A percentile compares a stretch with the other conserved stretches of the same genome.
Conservation (phyloP, 768 basidiomycete species). For the Amanita muscaria region DNA sequence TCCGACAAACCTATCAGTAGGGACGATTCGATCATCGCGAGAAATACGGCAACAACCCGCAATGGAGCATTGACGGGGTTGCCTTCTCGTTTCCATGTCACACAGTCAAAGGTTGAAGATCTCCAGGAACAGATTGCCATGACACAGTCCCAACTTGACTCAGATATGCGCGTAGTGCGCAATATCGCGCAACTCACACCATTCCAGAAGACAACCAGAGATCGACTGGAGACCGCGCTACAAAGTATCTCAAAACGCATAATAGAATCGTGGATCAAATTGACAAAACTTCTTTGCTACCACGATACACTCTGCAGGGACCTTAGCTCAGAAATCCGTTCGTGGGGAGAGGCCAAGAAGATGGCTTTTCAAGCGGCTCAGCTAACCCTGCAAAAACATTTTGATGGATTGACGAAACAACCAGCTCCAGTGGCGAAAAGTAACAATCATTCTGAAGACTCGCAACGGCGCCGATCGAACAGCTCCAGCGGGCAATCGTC, state of each 20-base stretch:
- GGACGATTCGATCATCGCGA: conserved; percentile 9
- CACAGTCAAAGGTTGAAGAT: conserved; percentile 53
- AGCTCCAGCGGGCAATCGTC: conserved; percentile 31
- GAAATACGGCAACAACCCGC: conserved; percentile 14
- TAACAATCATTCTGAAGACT: conserved; percentile 12
- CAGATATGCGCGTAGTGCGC: conserved; percentile 62
- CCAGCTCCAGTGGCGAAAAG: conserved; percentile 22
- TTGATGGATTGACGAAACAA: conserved; percentile 25
- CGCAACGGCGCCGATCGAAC: conserved; percentile 15
- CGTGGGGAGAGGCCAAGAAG: conserved; percentile 57
- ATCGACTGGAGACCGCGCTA: conserved; percentile 55
- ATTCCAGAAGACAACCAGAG: conserved; percentile 78
- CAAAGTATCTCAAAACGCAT: conserved; percentile 58
- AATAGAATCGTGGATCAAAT: conserved; percentile 58
- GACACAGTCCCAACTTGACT: conserved; percentile 51
- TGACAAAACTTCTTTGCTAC: conserved; percentile 66
- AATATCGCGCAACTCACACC: conserved; percentile 84
- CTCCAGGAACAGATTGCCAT: conserved; percentile 51
- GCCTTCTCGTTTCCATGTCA: conserved; percentile 47
- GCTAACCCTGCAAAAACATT: conserved; percentile 43
- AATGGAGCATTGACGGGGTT: conserved; percentile 24
- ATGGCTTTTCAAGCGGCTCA: conserved; percentile 70
- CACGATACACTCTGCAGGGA: conserved; percentile 69
- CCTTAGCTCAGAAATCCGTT: conserved; percentile 58
- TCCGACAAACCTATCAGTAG: conserved; percentile 10